Percentiles rank a stretch among this genome's conserved stretches.
phyloP scores from a whole-genome alignment of 2,329 filamentous ascomycete species.

The Periconia digitata region DNA sequence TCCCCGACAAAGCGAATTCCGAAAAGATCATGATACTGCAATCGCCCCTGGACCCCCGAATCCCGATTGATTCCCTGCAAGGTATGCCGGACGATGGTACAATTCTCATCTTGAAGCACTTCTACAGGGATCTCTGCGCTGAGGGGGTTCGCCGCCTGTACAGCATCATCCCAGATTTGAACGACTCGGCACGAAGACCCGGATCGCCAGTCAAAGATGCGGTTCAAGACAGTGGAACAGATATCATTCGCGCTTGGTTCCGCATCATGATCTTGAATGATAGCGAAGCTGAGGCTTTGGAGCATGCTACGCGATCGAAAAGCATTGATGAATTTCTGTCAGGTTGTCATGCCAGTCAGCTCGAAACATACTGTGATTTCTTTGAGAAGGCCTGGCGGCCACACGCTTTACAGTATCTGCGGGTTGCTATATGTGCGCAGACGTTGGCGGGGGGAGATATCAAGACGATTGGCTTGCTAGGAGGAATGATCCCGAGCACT shows the following conservation, averaged over 20 bases:
- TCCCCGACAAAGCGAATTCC: constrained; percentile 11
- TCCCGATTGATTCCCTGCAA: constrained; percentile 21
- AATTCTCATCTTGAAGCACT: constrained; percentile 30
- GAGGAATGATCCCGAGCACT: constrained; percentile 27
- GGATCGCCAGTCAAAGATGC: constrained; percentile 7
- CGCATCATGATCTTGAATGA: constrained; percentile 34
- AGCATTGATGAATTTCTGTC: constrained; percentile 24
- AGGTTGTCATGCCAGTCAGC: constrained; percentile 26
- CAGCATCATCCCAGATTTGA: constrained; percentile 26
- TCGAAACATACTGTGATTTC: constrained; percentile 32
- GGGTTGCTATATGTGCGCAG: constrained; percentile 30
- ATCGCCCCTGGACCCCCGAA: constrained; percentile 23
- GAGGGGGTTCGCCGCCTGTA: constrained; percentile 25
- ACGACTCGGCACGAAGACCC: constrained; percentile 7
- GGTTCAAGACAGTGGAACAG: constrained; percentile 17
- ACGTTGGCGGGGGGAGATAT: constrained; percentile 26
- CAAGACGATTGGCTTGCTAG: constrained; percentile 26
- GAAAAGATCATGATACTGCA: constrained; percentile 26
- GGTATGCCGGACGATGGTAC: constrained; percentile 28
- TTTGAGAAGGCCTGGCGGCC: constrained; percentile 35
- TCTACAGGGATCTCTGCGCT: constrained; percentile 26
- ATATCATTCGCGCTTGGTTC: constrained; percentile 32
- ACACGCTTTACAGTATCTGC: constrained; percentile 29
- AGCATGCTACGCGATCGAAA: constrained; percentile 25
- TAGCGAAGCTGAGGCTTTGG: constrained; percentile 24